Conservation (phyloP, 148 eudicot species). For the Camellia granthamiana region DNA sequence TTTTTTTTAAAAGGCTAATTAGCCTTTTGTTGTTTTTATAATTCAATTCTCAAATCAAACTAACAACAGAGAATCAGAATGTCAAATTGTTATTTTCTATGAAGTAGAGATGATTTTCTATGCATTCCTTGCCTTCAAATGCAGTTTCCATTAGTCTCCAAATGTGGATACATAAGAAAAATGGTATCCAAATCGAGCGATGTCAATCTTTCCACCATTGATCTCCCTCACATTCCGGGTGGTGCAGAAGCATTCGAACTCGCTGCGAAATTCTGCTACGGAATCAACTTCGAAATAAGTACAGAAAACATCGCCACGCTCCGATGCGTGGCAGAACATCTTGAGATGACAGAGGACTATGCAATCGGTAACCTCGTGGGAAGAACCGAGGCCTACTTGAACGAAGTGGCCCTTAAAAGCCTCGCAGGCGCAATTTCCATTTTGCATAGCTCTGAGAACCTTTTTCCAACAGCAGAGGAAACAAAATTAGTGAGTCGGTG, state of each 20-base stretch:
- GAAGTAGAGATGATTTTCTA: no score
- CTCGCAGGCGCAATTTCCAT: conserved; percentile 61
- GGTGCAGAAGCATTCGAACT: conserved; percentile 82
- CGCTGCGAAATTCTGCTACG: conserved; percentile 91
- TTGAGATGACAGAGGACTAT: conserved; percentile 89
- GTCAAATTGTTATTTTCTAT: no score
- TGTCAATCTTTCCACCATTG: conserved; percentile 34
- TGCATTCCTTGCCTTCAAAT: neutral
- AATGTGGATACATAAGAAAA: conserved; percentile 72
- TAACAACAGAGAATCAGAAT: neutral
- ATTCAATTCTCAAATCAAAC: neutral
- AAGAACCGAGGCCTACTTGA: conserved; percentile 64
- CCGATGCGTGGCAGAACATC: conserved; percentile 76
- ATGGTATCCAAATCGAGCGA: conserved; percentile 52
- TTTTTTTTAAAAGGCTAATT: no score
- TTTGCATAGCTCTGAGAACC: conserved; percentile 52
- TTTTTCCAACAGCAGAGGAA: conserved; percentile 64
- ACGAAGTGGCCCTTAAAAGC: conserved; percentile 62
- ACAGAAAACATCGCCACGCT: conserved; percentile 72
- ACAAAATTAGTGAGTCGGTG: conserved; percentile 81
- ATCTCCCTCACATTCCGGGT: conserved; percentile 71
- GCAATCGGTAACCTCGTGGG: conserved; percentile 63
- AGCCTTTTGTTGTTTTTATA: neutral
- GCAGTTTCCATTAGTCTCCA: conserved; percentile 90
- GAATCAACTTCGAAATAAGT: conserved; percentile 71